Evolutionary conservation across 108 stramenopile species (phyloP).

Genomic region (Fragilaria radians): DNA sequence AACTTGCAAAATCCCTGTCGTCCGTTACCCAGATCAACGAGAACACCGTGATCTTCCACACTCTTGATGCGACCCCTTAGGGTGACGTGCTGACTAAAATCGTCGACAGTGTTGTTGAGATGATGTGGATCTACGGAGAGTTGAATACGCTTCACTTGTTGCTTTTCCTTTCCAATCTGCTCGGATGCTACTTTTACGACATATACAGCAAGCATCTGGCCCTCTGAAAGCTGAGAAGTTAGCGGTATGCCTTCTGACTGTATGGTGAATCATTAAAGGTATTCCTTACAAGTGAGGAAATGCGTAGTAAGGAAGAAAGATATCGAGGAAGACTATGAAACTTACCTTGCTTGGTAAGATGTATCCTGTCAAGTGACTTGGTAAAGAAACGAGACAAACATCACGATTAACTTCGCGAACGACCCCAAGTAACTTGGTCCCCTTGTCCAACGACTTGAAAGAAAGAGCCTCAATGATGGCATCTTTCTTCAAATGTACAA

Average conservation of each 20-base stretch:
- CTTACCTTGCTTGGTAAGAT: slow-evolving; percentile 29
- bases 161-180: slow-evolving; percentile 18
- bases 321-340: no score
- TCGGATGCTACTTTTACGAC: slow-evolving; percentile 52
- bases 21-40: slow-evolving; percentile 58
- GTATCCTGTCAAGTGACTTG: slow-evolving; percentile 73
- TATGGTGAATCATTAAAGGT: background rate
- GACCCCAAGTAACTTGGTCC: slow-evolving; percentile 55
- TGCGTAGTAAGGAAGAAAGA: background rate
- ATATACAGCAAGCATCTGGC: slow-evolving; percentile 54
- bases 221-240: slow-evolving; percentile 27
- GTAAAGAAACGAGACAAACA: slow-evolving; percentile 59
- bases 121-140: slow-evolving; percentile 44
- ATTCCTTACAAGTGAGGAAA: no score
- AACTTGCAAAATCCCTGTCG: slow-evolving; percentile 57
- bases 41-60: slow-evolving; percentile 77
- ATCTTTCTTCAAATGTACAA: slow-evolving; percentile 38
- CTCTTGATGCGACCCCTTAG: slow-evolving; percentile 56
- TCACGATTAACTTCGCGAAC: slow-evolving; percentile 62
- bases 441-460: slow-evolving; percentile 55
- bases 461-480: slow-evolving; percentile 64
- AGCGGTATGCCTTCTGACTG: slow-evolving; percentile 28
- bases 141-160: slow-evolving; percentile 50
- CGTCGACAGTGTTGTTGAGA: slow-evolving; percentile 30
- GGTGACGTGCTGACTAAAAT: slow-evolving; percentile 4